A percentile compares a stretch with the other conserved stretches of the same genome.
Evolutionary conservation across 176 grass and related monocot genomes (phyloP).

Genomic region (Poa annua): DNA sequence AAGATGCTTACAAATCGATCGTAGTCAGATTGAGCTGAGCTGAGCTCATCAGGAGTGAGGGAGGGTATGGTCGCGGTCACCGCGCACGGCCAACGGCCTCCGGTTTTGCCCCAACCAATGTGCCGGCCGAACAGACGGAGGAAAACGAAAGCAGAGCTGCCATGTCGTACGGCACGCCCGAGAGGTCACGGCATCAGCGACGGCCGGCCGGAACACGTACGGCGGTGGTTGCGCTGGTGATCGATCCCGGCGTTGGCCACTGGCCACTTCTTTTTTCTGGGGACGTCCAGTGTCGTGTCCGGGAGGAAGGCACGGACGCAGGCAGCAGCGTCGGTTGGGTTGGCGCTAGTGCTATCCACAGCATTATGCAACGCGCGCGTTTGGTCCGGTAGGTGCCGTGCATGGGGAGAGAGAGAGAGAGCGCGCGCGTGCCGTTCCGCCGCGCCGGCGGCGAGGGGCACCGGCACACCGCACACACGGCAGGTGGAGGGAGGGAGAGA

Average conservation of each 20-base stretch:
- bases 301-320: background rate
- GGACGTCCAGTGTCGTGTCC: background rate
- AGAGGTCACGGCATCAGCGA: too few species aligned
- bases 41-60: background rate
- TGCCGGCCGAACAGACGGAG: background rate
- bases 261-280: background rate
- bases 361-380: background rate
- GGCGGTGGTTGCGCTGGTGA: background rate
- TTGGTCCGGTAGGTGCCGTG: background rate
- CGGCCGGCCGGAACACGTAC: background rate
- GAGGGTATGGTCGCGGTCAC: background rate
- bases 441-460: constrained; percentile 17
- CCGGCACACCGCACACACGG: background rate
- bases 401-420: background rate
- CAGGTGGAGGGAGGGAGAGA: background rate
- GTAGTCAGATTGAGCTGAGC: too few species aligned
- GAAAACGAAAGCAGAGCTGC: constrained; percentile 1
- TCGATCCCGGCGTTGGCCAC: background rate
- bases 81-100: background rate
- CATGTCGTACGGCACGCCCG: too few species aligned
- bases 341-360: too few species aligned
- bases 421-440: background rate
- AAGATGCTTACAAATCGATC: too few species aligned
- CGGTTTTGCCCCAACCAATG: constrained; percentile 9
- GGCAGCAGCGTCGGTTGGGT: too few species aligned